Percentiles rank a stretch among this genome's conserved stretches.
Conservation (phyloP, 192 early-diverging fungal species). For the Linnemannia elongata region DNA sequence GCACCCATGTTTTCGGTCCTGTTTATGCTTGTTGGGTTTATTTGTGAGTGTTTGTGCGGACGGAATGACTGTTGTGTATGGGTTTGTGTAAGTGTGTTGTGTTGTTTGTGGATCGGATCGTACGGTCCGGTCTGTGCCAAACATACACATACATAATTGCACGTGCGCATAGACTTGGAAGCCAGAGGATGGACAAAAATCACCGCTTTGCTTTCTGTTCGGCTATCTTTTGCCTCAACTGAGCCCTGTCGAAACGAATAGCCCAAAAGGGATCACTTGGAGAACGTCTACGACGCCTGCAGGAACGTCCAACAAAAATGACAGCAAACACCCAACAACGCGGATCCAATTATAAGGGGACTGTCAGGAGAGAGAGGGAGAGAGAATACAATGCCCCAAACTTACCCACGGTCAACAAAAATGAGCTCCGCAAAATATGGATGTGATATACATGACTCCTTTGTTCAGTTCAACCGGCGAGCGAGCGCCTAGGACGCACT, state of each 20-base stretch:
- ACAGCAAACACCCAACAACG: not conserved
- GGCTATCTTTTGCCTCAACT: not conserved
- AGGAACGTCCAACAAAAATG: not conserved
- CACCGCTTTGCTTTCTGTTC: not conserved
- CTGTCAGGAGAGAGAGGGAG: not conserved
- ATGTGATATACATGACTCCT: not conserved
- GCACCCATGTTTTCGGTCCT: not conserved
- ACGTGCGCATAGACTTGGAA: slow-evolving; percentile 4
- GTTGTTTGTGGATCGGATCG: not conserved
- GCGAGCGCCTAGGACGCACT: not conserved
- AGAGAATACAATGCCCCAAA: not conserved
- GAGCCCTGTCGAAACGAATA: not conserved
- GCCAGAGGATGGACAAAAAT: not conserved
- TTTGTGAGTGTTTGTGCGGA: not conserved
- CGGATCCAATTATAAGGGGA: not conserved
- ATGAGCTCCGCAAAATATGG: not conserved
- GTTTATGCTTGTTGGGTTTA: not conserved
- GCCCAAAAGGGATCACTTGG: not conserved
- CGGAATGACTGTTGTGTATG: not conserved
- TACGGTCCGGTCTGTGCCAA: slow-evolving; percentile 7
- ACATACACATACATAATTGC: slow-evolving; percentile 2
- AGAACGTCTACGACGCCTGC: not conserved
- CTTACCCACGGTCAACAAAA: not conserved
- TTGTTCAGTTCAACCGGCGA: not conserved
- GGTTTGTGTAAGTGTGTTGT: not conserved